phyloP scores from a whole-genome alignment of 352 stramenopile genomes.

The Halophytophthora batemanensis region DNA sequence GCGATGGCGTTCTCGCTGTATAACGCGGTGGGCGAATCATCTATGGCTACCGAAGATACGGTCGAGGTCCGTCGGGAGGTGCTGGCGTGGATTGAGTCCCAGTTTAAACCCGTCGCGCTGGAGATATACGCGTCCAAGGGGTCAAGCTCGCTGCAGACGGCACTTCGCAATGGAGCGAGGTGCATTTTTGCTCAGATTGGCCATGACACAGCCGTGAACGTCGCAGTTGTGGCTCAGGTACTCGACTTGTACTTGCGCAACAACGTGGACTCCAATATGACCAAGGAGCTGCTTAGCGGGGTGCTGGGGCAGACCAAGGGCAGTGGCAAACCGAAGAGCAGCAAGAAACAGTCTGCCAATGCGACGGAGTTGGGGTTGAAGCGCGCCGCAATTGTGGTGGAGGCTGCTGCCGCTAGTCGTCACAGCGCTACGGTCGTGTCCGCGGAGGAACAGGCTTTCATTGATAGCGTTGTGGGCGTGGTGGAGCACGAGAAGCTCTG shows the following conservation, averaged over 20 bases:
- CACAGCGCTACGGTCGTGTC: conserved; percentile 5
- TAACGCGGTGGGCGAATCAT: conserved; percentile 10
- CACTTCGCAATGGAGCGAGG: conserved; percentile 12
- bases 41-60: not conserved
- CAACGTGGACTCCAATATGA: conserved; percentile 26
- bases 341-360: conserved; percentile 5
- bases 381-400: conserved; percentile 30
- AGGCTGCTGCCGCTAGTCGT: conserved; percentile 28
- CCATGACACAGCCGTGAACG: conserved; percentile 10
- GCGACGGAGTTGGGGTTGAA: conserved; percentile 6
- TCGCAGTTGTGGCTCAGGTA: conserved; percentile 27
- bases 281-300: conserved; percentile 28
- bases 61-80: conserved; percentile 14
- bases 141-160: conserved; percentile 2
- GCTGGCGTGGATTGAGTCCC: conserved; percentile 24
- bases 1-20: conserved; percentile 21
- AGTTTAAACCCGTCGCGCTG: conserved; percentile 23
- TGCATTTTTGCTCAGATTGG: conserved; percentile 25
- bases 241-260: conserved; percentile 30
- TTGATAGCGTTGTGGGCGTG: conserved; percentile 25
- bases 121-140: conserved; percentile 11
- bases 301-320: not conserved
- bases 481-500: conserved; percentile 20
- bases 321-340: conserved; percentile 5
- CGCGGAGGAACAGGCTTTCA: conserved; percentile 30